A percentile compares a stretch with the other conserved stretches of the same genome.
These are phyloP conservation scores for Rosa lucieae DNA, from an alignment of 306 rosid species.

Conservation along the genomic window DNA sequence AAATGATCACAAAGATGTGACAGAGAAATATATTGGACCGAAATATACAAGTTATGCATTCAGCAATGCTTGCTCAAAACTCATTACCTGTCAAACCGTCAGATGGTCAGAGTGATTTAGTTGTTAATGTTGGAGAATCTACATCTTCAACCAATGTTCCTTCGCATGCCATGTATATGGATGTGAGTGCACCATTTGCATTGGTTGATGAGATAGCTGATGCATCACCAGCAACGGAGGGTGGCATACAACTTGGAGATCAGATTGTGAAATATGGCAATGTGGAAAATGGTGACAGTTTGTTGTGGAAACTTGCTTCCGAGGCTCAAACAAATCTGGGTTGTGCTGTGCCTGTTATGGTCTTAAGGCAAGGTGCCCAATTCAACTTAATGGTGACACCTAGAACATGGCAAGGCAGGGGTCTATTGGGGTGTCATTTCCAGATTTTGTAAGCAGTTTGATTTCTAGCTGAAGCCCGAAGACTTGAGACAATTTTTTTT, in stretches of 20 bases:
- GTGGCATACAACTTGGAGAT: conserved; percentile 84
- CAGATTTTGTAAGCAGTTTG: neutral
- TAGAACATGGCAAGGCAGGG: conserved; percentile 89
- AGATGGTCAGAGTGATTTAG: conserved; percentile 40
- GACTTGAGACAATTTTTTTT: neutral
- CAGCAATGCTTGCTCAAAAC: conserved; percentile 49
- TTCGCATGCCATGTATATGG: conserved; percentile 50
- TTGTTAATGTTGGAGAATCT: conserved; percentile 35
- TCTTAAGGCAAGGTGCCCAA: conserved; percentile 68
- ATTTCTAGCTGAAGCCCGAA: neutral
- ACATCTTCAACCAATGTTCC: conserved; percentile 41
- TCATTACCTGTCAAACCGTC: conserved; percentile 36
- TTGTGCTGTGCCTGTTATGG: conserved; percentile 47
- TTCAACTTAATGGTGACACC: conserved; percentile 70
- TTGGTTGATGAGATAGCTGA: conserved; percentile 83
- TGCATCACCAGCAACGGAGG: conserved; percentile 87
- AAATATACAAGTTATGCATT: conserved; percentile 69
- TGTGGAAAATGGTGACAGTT: conserved; percentile 74
- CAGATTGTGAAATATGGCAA: conserved; percentile 75
- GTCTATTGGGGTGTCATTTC: conserved; percentile 64
- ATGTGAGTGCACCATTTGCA: conserved; percentile 68
- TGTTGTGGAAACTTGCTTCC: conserved; percentile 63
- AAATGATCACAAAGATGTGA: conserved; percentile 62
- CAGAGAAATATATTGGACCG: conserved; percentile 57
- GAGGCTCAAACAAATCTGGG: conserved; percentile 67